Evolutionary conservation across 2,329 filamentous ascomycete genomes (phyloP).

Genomic region (Ophiostoma piceae): DNA sequence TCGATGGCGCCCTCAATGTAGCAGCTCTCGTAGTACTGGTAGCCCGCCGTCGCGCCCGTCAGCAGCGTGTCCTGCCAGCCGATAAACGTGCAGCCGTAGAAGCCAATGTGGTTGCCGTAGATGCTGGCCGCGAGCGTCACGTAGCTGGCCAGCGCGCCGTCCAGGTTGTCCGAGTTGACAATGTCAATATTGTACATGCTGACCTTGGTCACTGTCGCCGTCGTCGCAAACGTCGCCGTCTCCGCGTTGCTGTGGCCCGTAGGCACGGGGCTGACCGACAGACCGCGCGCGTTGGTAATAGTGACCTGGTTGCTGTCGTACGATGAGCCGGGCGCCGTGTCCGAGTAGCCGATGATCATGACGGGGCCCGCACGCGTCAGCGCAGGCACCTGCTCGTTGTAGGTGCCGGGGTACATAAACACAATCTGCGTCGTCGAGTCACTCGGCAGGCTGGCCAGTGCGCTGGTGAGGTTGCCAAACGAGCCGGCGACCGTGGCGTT

Average conservation of each 20-base stretch:
- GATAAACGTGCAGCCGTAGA: conserved; percentile 32
- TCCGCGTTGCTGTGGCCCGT: conserved; percentile 35
- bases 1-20: conserved; percentile 35
- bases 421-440: conserved; percentile 39
- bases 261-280: conserved; percentile 38
- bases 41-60: conserved; percentile 27
- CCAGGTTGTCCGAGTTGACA: conserved; percentile 32
- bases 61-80: conserved; percentile 34
- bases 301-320: conserved; percentile 37
- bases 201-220: conserved; percentile 39
- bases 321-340: conserved; percentile 36
- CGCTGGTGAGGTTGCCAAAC: conserved; percentile 40
- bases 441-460: conserved; percentile 41
- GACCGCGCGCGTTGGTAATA: conserved; percentile 36
- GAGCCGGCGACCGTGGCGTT: conserved; percentile 31
- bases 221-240: background rate
- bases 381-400: conserved; percentile 38
- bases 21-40: conserved; percentile 34
- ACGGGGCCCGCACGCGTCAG: conserved; percentile 36
- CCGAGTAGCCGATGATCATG: conserved; percentile 28
- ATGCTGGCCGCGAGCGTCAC: conserved; percentile 33
- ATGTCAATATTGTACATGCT: conserved; percentile 51
- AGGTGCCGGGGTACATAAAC: conserved; percentile 37
- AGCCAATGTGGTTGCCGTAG: conserved; percentile 33
- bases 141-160: conserved; percentile 26